Evolutionary conservation across 2,329 filamentous ascomycete species (phyloP).

Genomic region (Pseudonectria foliicola): DNA sequence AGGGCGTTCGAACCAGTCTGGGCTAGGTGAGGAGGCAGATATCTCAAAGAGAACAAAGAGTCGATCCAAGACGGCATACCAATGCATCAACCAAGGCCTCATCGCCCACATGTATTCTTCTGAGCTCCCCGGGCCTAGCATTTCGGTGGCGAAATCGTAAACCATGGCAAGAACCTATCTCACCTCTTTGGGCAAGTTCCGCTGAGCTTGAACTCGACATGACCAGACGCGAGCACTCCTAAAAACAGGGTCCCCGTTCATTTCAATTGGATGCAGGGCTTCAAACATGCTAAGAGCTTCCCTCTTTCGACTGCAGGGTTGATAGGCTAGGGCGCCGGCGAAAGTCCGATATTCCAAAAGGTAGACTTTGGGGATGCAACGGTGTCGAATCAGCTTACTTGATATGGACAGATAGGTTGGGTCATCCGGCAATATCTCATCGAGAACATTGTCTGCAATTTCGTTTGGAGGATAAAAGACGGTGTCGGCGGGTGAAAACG

Average conservation of each 20-base stretch:
- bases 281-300: slow-evolving; percentile 15
- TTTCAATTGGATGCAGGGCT: slow-evolving; percentile 14
- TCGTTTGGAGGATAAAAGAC: background rate
- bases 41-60: slow-evolving; percentile 16
- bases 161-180: slow-evolving; percentile 26
- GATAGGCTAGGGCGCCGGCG: slow-evolving; percentile 18
- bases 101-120: slow-evolving; percentile 15
- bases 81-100: slow-evolving; percentile 24
- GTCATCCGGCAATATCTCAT: slow-evolving; percentile 18
- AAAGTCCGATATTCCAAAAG: slow-evolving; percentile 24
- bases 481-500: background rate
- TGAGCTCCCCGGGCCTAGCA: slow-evolving; percentile 13
- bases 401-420: slow-evolving; percentile 16
- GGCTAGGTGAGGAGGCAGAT: slow-evolving; percentile 8
- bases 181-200: slow-evolving; percentile 20
- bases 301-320: slow-evolving; percentile 22
- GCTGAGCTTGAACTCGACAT: slow-evolving; percentile 19
- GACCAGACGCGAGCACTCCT: slow-evolving; percentile 24
- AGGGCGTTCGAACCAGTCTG: slow-evolving; percentile 22
- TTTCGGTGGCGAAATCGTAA: slow-evolving; percentile 25
- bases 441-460: slow-evolving; percentile 1
- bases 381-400: slow-evolving; percentile 16
- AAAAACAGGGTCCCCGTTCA: slow-evolving; percentile 18
- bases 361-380: slow-evolving; percentile 11
- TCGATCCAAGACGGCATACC: slow-evolving; percentile 19